Percentiles rank a stretch among this genome's conserved stretches.
Conservation (phyloP, 495 filamentous ascomycete species). For the Rhizodiscina lignyota region DNA sequence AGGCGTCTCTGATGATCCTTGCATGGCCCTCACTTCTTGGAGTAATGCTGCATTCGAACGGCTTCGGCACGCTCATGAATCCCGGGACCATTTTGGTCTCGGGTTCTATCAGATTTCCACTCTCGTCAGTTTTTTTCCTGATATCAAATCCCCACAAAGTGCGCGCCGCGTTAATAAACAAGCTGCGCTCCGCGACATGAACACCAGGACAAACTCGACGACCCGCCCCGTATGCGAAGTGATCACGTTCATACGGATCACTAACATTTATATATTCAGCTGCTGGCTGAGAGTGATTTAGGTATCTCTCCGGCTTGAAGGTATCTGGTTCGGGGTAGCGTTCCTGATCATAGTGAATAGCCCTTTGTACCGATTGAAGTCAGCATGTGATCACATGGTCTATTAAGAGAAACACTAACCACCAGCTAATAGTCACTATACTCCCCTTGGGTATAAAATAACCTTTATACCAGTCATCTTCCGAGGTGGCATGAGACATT, state of each 20-base stretch:
- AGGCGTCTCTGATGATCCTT: slow-evolving; percentile 12
- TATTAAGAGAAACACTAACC: slow-evolving; percentile 4
- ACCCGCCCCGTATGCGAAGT: slow-evolving; percentile 12
- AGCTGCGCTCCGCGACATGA: slow-evolving; percentile 11
- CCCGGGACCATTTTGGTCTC: slow-evolving; percentile 16
- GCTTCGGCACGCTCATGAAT: slow-evolving; percentile 18
- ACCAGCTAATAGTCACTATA: slow-evolving; percentile 10
- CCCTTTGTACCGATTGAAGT: slow-evolving; percentile 3
- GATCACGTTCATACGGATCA: slow-evolving; percentile 12
- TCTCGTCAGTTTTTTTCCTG: not conserved
- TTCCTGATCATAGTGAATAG: slow-evolving; percentile 10
- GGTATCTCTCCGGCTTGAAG: slow-evolving; percentile 12
- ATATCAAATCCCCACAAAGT: slow-evolving; percentile 14
- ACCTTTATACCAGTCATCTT: slow-evolving; percentile 15
- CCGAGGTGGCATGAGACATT: slow-evolving; percentile 9
- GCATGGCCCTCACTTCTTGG: slow-evolving; percentile 20
- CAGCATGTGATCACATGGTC: not conserved
- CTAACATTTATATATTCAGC: slow-evolving; percentile 9
- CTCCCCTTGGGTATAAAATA: slow-evolving; percentile 13
- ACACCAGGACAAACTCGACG: slow-evolving; percentile 11
- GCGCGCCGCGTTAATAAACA: slow-evolving; percentile 9
- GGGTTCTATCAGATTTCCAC: slow-evolving; percentile 11
- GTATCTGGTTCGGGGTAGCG: slow-evolving; percentile 7
- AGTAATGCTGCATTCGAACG: slow-evolving; percentile 19
- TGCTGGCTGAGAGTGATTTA: slow-evolving; percentile 2